Conservation (phyloP, 108 stramenopile species). For the Stephanodiscus triporus region DNA sequence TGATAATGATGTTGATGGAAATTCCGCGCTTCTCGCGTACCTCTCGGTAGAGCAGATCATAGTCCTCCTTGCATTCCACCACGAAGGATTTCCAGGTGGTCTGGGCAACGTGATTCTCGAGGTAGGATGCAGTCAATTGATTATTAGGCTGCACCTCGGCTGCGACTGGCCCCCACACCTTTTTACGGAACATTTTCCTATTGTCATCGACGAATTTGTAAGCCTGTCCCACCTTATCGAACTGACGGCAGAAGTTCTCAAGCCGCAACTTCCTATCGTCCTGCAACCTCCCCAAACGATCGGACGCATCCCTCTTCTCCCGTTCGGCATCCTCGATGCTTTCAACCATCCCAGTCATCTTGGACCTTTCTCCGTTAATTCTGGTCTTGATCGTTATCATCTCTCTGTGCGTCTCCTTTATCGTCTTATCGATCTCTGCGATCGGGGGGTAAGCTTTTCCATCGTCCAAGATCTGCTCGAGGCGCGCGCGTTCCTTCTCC, state of each 20-base stretch:
- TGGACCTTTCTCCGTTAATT: slow-evolving; percentile 43
- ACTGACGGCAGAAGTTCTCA: slow-evolving; percentile 45
- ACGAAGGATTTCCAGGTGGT: slow-evolving; percentile 67
- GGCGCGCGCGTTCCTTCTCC: slow-evolving; percentile 38
- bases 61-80: slow-evolving; percentile 76
- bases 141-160: slow-evolving; percentile 70
- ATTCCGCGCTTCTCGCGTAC: slow-evolving; percentile 62
- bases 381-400: slow-evolving; percentile 33
- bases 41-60: slow-evolving; percentile 70
- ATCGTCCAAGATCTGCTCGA: slow-evolving; percentile 39
- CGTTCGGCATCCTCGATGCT: slow-evolving; percentile 26
- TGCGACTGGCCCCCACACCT: slow-evolving; percentile 78
- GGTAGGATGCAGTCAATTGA: slow-evolving; percentile 56
- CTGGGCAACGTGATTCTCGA: slow-evolving; percentile 75
- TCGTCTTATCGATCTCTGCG: slow-evolving; percentile 51
- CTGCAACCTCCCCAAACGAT: slow-evolving; percentile 49
- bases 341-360: slow-evolving; percentile 1
- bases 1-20: slow-evolving; percentile 63
- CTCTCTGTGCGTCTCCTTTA: slow-evolving; percentile 26
- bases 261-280: slow-evolving; percentile 65
- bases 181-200: slow-evolving; percentile 68
- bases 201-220: slow-evolving; percentile 67
- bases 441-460: slow-evolving; percentile 49
- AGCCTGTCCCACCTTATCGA: slow-evolving; percentile 48
- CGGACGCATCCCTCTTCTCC: slow-evolving; percentile 16